phyloP scores from a whole-genome alignment of 495 filamentous ascomycete genomes.

The Aspergillus steynii region DNA sequence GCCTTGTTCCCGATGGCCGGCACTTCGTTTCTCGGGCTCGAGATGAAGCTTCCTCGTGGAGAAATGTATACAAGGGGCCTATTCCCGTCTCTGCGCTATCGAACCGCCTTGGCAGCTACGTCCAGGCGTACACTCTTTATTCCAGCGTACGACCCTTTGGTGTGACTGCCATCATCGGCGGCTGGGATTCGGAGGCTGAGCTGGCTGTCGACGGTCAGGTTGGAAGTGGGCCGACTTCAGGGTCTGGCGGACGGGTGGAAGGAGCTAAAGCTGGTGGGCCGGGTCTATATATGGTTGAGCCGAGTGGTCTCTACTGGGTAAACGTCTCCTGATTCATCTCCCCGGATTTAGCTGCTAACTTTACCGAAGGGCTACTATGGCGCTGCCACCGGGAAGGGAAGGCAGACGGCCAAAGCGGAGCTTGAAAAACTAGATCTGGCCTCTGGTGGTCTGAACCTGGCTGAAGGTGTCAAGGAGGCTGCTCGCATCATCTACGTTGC shows the following conservation, averaged over 20 bases:
- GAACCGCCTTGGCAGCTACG: conserved; percentile 87
- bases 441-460: conserved; percentile 70
- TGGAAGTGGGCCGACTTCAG: conserved; percentile 71
- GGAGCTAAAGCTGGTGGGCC: conserved; percentile 82
- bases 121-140: conserved; percentile 97
- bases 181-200: conserved; percentile 85
- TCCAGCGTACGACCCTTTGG: conserved; percentile 94
- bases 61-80: conserved; percentile 84
- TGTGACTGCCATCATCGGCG: conserved; percentile 90
- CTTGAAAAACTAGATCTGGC: conserved; percentile 95
- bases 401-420: conserved; percentile 95
- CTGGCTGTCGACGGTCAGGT: conserved; percentile 83
- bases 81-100: conserved; percentile 86
- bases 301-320: conserved; percentile 94
- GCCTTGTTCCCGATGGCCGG: conserved; percentile 89
- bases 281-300: conserved; percentile 97
- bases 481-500: conserved; percentile 95
- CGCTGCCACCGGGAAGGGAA: conserved; percentile 92
- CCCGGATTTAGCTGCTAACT: conserved; percentile 18
- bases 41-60: conserved; percentile 88
- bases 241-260: conserved; percentile 76
- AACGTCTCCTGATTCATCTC: conserved; percentile 13
- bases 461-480: conserved; percentile 92
- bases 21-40: conserved; percentile 94
- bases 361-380: conserved; percentile 82